Evolutionary conservation across 169 alveolate genomes (phyloP).

Genomic region (Neospora caninum): DNA sequence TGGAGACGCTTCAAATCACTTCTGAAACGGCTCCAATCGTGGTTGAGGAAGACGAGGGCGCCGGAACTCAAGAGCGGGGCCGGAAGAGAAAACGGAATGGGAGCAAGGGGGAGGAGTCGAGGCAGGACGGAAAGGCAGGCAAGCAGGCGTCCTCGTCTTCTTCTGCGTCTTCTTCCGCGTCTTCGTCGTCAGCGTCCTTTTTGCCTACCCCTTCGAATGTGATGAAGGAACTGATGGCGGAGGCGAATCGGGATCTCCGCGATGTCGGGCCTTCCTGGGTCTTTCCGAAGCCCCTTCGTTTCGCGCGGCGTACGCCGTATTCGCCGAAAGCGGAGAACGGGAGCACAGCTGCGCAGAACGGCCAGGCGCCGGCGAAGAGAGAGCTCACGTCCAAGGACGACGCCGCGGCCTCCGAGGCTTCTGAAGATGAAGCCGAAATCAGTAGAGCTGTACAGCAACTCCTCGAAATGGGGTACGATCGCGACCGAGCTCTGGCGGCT

Average conservation of each 20-base stretch:
- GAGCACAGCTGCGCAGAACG: background rate
- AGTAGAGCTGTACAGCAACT: background rate
- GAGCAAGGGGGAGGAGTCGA: constrained; percentile 33
- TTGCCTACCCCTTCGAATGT: constrained; percentile 77
- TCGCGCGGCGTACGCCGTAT: constrained; percentile 41
- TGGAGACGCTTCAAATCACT: constrained; percentile 79
- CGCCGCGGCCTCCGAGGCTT: background rate
- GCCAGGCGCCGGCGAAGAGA: background rate
- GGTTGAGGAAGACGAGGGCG: background rate
- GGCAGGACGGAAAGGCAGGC: constrained; percentile 56
- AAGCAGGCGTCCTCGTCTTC: constrained; percentile 49
- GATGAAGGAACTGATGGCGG: constrained; percentile 70
- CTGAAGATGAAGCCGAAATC: background rate
- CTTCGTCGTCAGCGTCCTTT: constrained; percentile 35
- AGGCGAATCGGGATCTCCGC: constrained; percentile 66
- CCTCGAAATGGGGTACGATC: constrained; percentile 2
- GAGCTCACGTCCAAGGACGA: background rate
- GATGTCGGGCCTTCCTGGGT: constrained; percentile 64
- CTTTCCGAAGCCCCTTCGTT: constrained; percentile 50
- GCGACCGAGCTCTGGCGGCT: constrained; percentile 30
- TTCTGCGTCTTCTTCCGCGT: background rate
- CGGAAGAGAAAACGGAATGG: constrained; percentile 31
- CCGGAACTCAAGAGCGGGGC: constrained; percentile 57
- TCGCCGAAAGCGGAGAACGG: constrained; percentile 2
- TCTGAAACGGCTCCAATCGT: constrained; percentile 31